Percentiles rank a stretch among this genome's conserved stretches.
These are phyloP conservation scores for Flueggea neowawraea DNA, from an alignment of 441 rosid genomes.

Conservation along the genomic window DNA sequence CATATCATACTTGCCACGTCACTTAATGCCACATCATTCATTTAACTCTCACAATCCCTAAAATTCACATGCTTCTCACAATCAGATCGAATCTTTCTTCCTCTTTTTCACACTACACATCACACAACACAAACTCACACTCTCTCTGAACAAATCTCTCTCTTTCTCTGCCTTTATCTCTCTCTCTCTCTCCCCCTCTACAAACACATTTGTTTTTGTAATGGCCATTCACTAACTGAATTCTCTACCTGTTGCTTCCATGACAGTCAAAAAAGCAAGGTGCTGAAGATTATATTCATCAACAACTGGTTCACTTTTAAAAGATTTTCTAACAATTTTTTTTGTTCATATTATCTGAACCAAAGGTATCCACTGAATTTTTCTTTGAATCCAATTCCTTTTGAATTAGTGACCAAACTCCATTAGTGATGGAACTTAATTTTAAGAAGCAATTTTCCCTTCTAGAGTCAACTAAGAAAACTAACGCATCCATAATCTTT, in stretches of 20 bases:
- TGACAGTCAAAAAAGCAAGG: conserved; percentile 61
- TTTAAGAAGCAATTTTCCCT: conserved; percentile 53
- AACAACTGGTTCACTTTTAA: conserved; percentile 18
- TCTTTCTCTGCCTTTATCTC: too few species aligned
- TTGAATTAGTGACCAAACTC: conserved; percentile 82
- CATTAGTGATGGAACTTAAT: conserved; percentile 47
- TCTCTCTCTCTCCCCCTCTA: too few species aligned
- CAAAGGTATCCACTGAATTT: conserved; percentile 19
- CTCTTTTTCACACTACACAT: too few species aligned
- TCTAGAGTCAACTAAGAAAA: conserved; percentile 55
- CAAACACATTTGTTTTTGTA: too few species aligned
- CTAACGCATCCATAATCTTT: conserved; percentile 61
- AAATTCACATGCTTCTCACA: too few species aligned
- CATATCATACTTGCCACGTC: too few species aligned
- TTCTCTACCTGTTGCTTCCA: conserved; percentile 66
- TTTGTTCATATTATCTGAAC: conserved; percentile 23
- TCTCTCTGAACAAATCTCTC: too few species aligned
- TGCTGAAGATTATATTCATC: conserved; percentile 45
- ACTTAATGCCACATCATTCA: too few species aligned
- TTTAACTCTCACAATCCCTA: too few species aligned
- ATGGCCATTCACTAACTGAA: too few species aligned
- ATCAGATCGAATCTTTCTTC: too few species aligned
- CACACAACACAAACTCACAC: too few species aligned
- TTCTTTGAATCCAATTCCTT: conserved; percentile 29
- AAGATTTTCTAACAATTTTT: conserved; percentile 27